phyloP scores from a whole-genome alignment of 495 filamentous ascomycete species.

The Trichoderma asperelloides region DNA sequence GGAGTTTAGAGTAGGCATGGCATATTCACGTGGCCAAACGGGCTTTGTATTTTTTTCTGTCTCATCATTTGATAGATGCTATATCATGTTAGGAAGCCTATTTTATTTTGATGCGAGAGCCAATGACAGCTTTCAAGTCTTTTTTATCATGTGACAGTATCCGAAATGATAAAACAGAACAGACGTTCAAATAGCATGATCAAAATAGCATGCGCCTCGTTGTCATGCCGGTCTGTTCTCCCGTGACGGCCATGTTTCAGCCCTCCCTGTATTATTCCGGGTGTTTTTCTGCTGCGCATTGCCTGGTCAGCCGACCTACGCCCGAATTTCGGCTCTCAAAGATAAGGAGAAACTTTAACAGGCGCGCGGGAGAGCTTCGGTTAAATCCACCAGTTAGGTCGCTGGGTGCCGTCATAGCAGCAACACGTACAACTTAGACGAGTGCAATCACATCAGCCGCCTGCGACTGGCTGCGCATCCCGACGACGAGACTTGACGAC shows the following conservation, averaged over 20 bases:
- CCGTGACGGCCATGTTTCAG: not conserved
- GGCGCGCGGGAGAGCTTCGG: constrained; percentile 1
- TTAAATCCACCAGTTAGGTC: not conserved
- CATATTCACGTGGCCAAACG: not conserved
- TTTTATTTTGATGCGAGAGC: not conserved
- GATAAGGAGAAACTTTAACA: not conserved
- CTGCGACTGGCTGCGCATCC: constrained; percentile 7
- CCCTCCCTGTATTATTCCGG: not conserved
- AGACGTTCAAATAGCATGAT: not conserved
- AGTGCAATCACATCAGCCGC: constrained; percentile 3
- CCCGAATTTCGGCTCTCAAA: not conserved
- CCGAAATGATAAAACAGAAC: not conserved
- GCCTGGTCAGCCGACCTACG: not conserved
- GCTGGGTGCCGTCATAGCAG: constrained; percentile 5
- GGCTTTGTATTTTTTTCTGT: not conserved
- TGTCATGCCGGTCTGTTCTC: not conserved
- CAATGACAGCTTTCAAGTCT: no score
- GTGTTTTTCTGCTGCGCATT: not conserved
- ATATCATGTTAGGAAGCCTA: no score
- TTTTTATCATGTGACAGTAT: no score
- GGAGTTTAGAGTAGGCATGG: constrained; percentile 7
- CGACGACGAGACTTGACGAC: not conserved
- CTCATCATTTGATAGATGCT: no score
- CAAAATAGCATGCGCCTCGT: not conserved
- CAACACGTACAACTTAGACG: constrained; percentile 3